Conservation (phyloP, 148 eudicot genomes). For the Agrostemma githago region DNA sequence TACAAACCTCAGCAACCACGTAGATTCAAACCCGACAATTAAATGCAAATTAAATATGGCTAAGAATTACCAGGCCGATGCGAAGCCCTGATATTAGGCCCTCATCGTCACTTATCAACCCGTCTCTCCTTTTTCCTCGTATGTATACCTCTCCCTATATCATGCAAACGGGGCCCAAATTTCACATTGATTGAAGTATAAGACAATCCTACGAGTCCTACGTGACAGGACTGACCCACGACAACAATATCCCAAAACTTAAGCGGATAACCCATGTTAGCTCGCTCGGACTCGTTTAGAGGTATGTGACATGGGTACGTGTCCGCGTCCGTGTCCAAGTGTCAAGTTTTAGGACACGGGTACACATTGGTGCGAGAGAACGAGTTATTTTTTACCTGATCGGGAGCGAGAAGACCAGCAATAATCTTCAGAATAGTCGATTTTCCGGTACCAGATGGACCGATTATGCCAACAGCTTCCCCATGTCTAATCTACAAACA, state of each 20-base stretch:
- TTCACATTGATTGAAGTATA: too few species aligned
- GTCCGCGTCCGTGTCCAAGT: too few species aligned
- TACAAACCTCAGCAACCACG: constrained; percentile 1
- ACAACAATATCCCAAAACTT: too few species aligned
- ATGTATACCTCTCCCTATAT: constrained; percentile 80
- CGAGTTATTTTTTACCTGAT: constrained; percentile 53
- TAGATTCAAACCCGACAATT: not conserved
- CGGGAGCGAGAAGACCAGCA: constrained; percentile 94
- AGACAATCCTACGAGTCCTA: too few species aligned
- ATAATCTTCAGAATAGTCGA: constrained; percentile 87
- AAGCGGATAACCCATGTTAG: too few species aligned
- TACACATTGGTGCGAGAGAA: not conserved
- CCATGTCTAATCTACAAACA: constrained; percentile 80
- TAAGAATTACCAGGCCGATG: constrained; percentile 70
- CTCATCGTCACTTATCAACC: constrained; percentile 86
- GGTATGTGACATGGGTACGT: too few species aligned
- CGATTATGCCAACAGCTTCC: constrained; percentile 94
- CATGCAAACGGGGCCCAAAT: too few species aligned
- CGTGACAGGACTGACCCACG: too few species aligned
- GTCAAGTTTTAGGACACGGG: too few species aligned
- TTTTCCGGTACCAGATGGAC: constrained; percentile 97
- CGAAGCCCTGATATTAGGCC: constrained; percentile 69
- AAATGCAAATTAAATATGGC: not conserved
- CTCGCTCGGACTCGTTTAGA: too few species aligned
- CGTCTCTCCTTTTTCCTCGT: constrained; percentile 70